Base-by-base conservation (phyloP, 2,329 filamentous ascomycete genomes). In the Diaporthe sp. region DNA sequence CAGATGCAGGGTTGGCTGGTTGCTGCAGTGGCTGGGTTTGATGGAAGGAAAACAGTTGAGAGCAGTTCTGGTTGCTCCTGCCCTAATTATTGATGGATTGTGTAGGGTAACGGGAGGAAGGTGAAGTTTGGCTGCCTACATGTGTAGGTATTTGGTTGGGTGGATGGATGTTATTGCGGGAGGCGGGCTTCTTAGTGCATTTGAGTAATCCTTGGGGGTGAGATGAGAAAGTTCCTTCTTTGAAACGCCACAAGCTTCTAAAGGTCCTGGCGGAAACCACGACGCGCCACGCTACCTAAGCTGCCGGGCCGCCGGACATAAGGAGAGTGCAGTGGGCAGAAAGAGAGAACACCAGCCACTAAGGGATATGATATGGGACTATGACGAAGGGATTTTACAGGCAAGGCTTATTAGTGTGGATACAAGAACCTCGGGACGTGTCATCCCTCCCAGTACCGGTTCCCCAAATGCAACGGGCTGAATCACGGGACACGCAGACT, bases 331-430 rank as follows among this genome's bases (percentile, higher is more conserved):
- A 47, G 39, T 22, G 25, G 25, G 44, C 22, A 57, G 37, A 53
- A 28, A 5, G 3, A 61, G 44, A 22, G 20, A 39, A 28, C 2
- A 34, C 34, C 42, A 73, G 58, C 58, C 71, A 71, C 61, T 70
- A 44, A 34, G 55, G 55, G n/a, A 28, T 39, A 44, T 34, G 42
- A n/a, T 49, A 65, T 28, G 37, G 60, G 70, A 73, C 53, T 71
- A 71, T 74, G 71, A 74, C 57, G 71, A 71, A 57, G 63, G 67
- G 68, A 76, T 74, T 76, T 76, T 71, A 74, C 58, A 37, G 71
- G 60, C 73, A n/a, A 63, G 73, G 39, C 60, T 63, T 75, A 65
- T 74, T 71, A 65, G 71, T 60, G 74, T 76, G 75, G 75, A 74
- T 75, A 72, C 74, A 39, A 65, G 9, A 51, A 42, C 15, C 60